Conservation (phyloP, 495 filamentous ascomycete genomes). For the Penicillium angulare region DNA sequence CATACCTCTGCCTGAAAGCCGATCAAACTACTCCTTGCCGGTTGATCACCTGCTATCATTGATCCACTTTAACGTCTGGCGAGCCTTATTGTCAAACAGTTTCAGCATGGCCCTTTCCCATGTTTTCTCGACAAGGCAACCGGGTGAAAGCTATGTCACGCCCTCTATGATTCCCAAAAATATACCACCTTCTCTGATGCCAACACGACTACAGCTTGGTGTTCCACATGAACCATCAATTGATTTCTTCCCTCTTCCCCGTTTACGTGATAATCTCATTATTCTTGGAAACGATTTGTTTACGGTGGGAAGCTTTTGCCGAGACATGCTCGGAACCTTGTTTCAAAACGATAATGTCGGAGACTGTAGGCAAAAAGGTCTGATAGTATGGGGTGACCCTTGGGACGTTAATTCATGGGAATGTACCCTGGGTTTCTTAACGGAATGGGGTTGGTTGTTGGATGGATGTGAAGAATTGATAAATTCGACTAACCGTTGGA, state of each 20-base stretch:
- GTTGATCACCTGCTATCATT: background rate
- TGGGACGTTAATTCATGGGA: slow-evolving; percentile 21
- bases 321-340: slow-evolving; percentile 3
- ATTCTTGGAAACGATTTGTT: background rate
- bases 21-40: background rate
- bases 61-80: background rate
- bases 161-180: background rate
- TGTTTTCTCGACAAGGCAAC: background rate
- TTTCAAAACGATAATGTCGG: background rate
- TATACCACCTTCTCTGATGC: background rate
- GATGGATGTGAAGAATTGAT: background rate
- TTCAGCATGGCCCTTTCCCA: background rate
- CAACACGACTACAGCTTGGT: background rate
- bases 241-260: slow-evolving; percentile 19
- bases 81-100: background rate
- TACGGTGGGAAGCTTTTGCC: slow-evolving; percentile 4
- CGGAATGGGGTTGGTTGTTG: background rate
- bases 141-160: background rate
- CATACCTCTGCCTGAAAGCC: background rate
- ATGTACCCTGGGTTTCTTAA: background rate
- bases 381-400: slow-evolving; percentile 43
- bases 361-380: slow-evolving; percentile 3
- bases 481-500: background rate
- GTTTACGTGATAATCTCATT: slow-evolving; percentile 17
- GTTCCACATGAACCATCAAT: background rate